Conservation (phyloP, 306 rosid species). For the Inga laurina region DNA sequence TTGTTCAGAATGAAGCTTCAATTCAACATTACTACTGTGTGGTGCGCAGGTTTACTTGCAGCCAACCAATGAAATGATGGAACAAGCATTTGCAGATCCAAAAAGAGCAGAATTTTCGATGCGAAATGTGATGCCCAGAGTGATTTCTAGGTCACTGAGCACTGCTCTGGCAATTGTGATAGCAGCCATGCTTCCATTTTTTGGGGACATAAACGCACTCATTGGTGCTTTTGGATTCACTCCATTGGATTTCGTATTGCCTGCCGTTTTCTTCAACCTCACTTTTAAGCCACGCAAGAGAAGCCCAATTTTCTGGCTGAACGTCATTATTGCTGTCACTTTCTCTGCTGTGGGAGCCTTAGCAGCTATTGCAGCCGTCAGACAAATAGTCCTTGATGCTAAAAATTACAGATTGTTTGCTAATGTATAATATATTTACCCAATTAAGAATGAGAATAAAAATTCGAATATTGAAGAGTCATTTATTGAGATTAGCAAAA, state of each 20-base stretch:
- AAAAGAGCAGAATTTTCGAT: constrained; percentile 47
- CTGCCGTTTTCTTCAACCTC: constrained; percentile 62
- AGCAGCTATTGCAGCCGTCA: constrained; percentile 69
- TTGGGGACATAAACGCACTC: constrained; percentile 69
- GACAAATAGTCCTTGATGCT: constrained; percentile 73
- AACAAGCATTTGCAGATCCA: constrained; percentile 58
- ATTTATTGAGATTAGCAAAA: too few relatives aligned
- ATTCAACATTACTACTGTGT: background rate
- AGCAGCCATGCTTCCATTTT: constrained; percentile 90
- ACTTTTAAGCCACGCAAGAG: constrained; percentile 75
- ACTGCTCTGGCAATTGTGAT: constrained; percentile 46
- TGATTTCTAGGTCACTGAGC: constrained; percentile 54
- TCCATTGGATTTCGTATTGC: constrained; percentile 82
- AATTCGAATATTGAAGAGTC: too few relatives aligned
- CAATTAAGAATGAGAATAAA: too few relatives aligned
- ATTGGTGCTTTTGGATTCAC: constrained; percentile 88
- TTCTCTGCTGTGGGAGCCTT: constrained; percentile 60
- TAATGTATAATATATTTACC: constrained; percentile 36
- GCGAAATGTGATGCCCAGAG: constrained; percentile 68
- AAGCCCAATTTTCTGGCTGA: constrained; percentile 58
- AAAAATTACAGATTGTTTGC: constrained; percentile 61
- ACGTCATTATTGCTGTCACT: constrained; percentile 47
- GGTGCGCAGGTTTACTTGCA: constrained; percentile 68
- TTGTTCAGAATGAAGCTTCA: background rate
- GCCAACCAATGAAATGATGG: constrained; percentile 74